Evolutionary conservation across 1,284 basidiomycete genomes (phyloP).

Genomic region (Fomitopsis betulina): DNA sequence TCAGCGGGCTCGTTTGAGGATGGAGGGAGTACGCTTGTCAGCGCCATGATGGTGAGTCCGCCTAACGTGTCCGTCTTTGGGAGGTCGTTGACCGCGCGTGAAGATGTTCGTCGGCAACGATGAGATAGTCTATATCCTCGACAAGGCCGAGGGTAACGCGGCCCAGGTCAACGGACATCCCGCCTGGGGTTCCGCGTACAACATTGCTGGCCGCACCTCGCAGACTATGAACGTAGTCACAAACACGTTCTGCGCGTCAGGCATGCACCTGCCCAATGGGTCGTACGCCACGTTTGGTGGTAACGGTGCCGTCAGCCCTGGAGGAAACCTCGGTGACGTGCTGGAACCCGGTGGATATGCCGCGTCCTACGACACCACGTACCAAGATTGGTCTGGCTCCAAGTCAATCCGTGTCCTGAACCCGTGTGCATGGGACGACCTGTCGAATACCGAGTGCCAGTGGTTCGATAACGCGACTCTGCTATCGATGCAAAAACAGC

Average conservation of each 20-base stretch:
- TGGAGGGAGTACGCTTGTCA: conserved; percentile 44
- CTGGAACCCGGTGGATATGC: conserved; percentile 39
- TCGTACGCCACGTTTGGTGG: conserved; percentile 42
- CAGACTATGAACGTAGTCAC: conserved; percentile 68
- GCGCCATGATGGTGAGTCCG: conserved; percentile 41
- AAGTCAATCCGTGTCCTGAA: conserved; percentile 71
- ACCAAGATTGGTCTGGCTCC: conserved; percentile 64
- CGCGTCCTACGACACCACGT: conserved; percentile 53
- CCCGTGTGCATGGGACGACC: conserved; percentile 59
- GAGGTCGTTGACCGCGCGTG: conserved; percentile 1
- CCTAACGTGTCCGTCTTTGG: neutral
- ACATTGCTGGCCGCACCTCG: conserved; percentile 46
- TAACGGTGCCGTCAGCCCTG: conserved; percentile 72
- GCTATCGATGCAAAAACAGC: conserved; percentile 69
- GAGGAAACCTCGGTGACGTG: conserved; percentile 57
- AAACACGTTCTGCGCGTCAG: conserved; percentile 82
- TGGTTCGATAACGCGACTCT: conserved; percentile 74
- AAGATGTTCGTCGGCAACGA: conserved; percentile 42
- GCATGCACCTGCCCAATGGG: conserved; percentile 46
- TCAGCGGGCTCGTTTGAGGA: conserved; percentile 37
- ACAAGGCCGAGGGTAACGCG: conserved; percentile 52
- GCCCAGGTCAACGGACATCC: conserved; percentile 41
- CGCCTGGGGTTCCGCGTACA: conserved; percentile 40
- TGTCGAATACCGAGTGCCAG: conserved; percentile 51
- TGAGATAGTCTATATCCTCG: conserved; percentile 41